Evolutionary conservation across 1,284 basidiomycete species (phyloP).

Genomic region (Boletus nobilissimus): DNA sequence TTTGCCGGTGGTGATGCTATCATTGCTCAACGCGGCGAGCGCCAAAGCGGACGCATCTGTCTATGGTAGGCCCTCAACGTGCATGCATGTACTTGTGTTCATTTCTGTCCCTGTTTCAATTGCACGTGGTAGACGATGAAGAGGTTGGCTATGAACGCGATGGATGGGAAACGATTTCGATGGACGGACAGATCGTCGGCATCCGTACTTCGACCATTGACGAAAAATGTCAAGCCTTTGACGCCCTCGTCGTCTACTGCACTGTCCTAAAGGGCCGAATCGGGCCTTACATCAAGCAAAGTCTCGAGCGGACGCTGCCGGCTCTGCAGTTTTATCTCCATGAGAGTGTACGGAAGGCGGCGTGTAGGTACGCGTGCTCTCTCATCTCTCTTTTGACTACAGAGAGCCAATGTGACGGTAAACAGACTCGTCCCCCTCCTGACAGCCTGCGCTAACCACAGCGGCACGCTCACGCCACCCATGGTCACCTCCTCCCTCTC

Average conservation of each 20-base stretch:
- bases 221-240: slow-evolving; percentile 89
- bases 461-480: slow-evolving; percentile 68
- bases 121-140: slow-evolving; percentile 58
- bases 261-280: slow-evolving; percentile 72
- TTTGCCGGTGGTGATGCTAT: slow-evolving; percentile 83
- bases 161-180: slow-evolving; percentile 79
- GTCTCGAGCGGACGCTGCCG: slow-evolving; percentile 77
- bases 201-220: slow-evolving; percentile 80
- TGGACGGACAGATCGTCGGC: slow-evolving; percentile 80
- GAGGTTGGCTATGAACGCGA: slow-evolving; percentile 64
- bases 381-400: neutral
- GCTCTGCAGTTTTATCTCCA: slow-evolving; percentile 81
- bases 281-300: slow-evolving; percentile 76
- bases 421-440: slow-evolving; percentile 76
- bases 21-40: slow-evolving; percentile 76
- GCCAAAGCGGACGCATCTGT: slow-evolving; percentile 84
- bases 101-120: neutral
- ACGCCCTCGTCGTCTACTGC: slow-evolving; percentile 83
- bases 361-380: slow-evolving; percentile 37
- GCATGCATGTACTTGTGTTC: neutral
- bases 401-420: neutral
- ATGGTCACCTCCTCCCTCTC: slow-evolving; percentile 78
- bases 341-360: slow-evolving; percentile 83
- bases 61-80: slow-evolving; percentile 62
- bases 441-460: slow-evolving; percentile 75